These are phyloP conservation scores for Neurospora sp. DNA, from an alignment of 495 filamentous ascomycete genomes.

Conservation along the genomic window DNA sequence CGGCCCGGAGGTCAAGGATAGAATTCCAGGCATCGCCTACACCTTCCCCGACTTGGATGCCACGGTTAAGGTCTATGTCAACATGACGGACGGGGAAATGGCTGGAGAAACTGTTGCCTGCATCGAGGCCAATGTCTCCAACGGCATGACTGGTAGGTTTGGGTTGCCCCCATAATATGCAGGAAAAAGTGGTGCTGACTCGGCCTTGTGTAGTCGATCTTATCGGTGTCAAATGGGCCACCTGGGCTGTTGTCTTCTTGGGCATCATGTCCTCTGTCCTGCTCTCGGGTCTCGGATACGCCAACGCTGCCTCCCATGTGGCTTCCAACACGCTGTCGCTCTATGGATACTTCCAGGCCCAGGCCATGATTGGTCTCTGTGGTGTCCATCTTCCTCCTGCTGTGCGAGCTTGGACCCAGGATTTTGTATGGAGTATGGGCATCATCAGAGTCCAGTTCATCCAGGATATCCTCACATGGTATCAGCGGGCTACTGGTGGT, in stretches of 20 bases:
- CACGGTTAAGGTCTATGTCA: slow-evolving; percentile 72
- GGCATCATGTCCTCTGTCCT: slow-evolving; percentile 77
- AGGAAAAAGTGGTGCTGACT: not conserved
- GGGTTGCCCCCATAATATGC: not conserved
- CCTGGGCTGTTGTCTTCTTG: slow-evolving; percentile 76
- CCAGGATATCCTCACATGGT: slow-evolving; percentile 87
- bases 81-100: slow-evolving; percentile 38
- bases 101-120: slow-evolving; percentile 62
- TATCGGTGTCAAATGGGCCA: slow-evolving; percentile 77
- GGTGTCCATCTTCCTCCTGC: slow-evolving; percentile 80
- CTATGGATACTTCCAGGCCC: slow-evolving; percentile 91
- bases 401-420: slow-evolving; percentile 90
- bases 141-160: slow-evolving; percentile 61
- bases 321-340: slow-evolving; percentile 87
- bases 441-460: slow-evolving; percentile 85
- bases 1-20: slow-evolving; percentile 39
- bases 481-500: slow-evolving; percentile 88
- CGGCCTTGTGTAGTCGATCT: slow-evolving; percentile 51
- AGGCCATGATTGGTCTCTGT: slow-evolving; percentile 89
- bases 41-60: slow-evolving; percentile 89
- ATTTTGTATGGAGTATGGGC: slow-evolving; percentile 98
- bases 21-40: slow-evolving; percentile 80
- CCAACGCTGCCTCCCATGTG: slow-evolving; percentile 95
- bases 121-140: slow-evolving; percentile 80
- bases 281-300: slow-evolving; percentile 72